Conservation (phyloP, 1,284 basidiomycete genomes). For the Tremellales sp. region DNA sequence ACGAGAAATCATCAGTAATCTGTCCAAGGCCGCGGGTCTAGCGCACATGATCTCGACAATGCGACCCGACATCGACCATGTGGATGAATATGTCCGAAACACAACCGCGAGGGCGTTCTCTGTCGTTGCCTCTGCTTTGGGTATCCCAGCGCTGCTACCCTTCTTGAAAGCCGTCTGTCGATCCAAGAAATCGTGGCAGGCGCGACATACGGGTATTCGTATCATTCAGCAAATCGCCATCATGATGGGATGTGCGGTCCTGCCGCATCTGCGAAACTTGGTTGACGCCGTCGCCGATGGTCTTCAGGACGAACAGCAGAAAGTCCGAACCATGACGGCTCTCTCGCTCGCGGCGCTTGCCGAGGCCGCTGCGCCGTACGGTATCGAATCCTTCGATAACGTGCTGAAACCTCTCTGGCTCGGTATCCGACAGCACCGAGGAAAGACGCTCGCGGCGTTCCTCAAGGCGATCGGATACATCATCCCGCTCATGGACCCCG, state of each 20-base stretch:
- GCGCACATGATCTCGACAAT: slow-evolving; percentile 99
- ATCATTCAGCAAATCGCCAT: slow-evolving; percentile 99
- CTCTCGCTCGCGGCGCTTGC: slow-evolving; percentile 93
- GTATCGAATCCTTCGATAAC: slow-evolving; percentile 98
- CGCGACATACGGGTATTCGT: slow-evolving; percentile 96
- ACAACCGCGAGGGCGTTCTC: slow-evolving; percentile 99
- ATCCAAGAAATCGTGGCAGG: slow-evolving; percentile 99
- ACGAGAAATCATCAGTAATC: slow-evolving; percentile 97
- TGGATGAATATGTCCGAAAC: slow-evolving; percentile 98
- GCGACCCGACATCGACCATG: slow-evolving; percentile 99
- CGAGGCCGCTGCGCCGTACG: slow-evolving; percentile 95
- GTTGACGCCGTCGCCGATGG: slow-evolving; percentile 97
- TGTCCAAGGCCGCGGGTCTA: slow-evolving; percentile 97
- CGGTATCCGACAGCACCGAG: slow-evolving; percentile 95
- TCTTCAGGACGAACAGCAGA: slow-evolving; percentile 95
- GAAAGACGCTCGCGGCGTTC: slow-evolving; percentile 96
- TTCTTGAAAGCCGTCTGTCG: slow-evolving; percentile 98
- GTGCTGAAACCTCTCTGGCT: slow-evolving; percentile 98
- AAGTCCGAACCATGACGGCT: slow-evolving; percentile 98
- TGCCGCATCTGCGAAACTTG: slow-evolving; percentile 93
- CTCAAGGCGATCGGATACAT: slow-evolving; percentile 99
- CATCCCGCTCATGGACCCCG: slow-evolving; percentile 98
- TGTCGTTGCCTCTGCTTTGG: slow-evolving; percentile 95
- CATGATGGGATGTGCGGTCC: slow-evolving; percentile 99
- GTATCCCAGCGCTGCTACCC: slow-evolving; percentile 93